These are phyloP conservation scores for Chenopodium album DNA, from an alignment of 148 eudicot genomes.

Conservation along the genomic window DNA sequence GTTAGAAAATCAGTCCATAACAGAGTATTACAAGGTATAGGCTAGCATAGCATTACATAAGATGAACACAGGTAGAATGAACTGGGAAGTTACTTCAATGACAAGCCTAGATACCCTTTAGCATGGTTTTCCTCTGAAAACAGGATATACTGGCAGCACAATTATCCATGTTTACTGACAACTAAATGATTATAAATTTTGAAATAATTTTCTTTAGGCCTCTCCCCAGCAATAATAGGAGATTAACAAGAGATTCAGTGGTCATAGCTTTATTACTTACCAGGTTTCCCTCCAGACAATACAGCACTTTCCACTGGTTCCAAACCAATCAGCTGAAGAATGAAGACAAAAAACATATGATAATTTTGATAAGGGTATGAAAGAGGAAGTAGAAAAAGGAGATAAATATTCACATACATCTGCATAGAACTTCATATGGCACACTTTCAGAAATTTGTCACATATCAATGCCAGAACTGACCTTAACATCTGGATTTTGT, in stretches of 20 bases:
- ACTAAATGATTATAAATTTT: too few relatives aligned
- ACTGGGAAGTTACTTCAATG: neutral
- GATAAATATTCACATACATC: neutral
- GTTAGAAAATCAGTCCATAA: too few relatives aligned
- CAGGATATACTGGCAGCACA: neutral
- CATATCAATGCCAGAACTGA: conserved; percentile 17
- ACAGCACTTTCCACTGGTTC: conserved; percentile 81
- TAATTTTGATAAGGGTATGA: neutral
- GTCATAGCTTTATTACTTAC: conserved; percentile 35
- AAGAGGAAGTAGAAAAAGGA: neutral
- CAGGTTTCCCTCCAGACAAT: conserved; percentile 86
- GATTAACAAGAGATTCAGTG: neutral
- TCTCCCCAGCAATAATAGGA: neutral
- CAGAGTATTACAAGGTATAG: neutral
- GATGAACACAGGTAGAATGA: neutral
- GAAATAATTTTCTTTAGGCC: too few relatives aligned
- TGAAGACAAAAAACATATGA: neutral
- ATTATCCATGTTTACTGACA: neutral
- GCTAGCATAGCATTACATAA: neutral
- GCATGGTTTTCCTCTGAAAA: neutral
- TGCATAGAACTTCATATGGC: conserved; percentile 17
- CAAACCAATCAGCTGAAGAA: conserved; percentile 59
- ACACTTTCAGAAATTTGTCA: conserved; percentile 35
- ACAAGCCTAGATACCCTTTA: neutral
- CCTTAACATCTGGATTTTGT: conserved; percentile 74